phyloP scores from a whole-genome alignment of 345 rosid species.

The Salix koriyanagi region DNA sequence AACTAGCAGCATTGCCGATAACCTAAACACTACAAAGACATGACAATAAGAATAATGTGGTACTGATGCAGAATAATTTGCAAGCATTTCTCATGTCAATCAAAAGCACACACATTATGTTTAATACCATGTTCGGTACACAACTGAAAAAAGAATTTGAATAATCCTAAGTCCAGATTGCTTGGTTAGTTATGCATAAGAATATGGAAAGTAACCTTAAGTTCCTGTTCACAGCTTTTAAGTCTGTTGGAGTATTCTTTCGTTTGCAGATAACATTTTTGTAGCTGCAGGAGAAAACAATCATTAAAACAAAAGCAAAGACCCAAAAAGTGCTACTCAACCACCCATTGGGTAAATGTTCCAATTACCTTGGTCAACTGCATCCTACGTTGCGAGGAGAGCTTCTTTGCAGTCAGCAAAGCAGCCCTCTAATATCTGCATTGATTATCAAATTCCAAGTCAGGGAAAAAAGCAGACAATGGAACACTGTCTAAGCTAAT shows the following conservation, averaged over 20 bases:
- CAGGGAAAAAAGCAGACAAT: too few species aligned
- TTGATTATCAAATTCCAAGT: slow-evolving; percentile 6
- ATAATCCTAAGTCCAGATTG: background rate
- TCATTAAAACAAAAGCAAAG: slow-evolving; percentile 9
- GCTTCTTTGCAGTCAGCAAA: slow-evolving; percentile 56
- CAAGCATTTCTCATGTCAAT: too few species aligned
- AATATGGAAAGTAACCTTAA: slow-evolving; percentile 49
- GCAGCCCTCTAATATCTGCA: slow-evolving; percentile 74
- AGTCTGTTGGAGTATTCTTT: slow-evolving; percentile 57
- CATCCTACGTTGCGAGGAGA: slow-evolving; percentile 50
- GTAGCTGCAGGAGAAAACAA: slow-evolving; percentile 47
- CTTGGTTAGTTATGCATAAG: background rate
- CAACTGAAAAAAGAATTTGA: background rate
- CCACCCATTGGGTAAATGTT: background rate
- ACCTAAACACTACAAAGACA: too few species aligned
- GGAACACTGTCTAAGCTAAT: too few species aligned
- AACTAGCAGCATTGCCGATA: too few species aligned
- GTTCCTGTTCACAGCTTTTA: slow-evolving; percentile 65
- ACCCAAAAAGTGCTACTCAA: slow-evolving; percentile 7
- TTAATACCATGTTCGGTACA: too few species aligned
- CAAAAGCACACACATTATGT: too few species aligned
- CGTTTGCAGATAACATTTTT: slow-evolving; percentile 56
- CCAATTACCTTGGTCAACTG: slow-evolving; percentile 63
- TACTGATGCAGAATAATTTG: too few species aligned
- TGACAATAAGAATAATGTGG: too few species aligned